A percentile compares a stretch with the other conserved stretches of the same genome.
These are phyloP conservation scores for Podila clonocystis DNA, from an alignment of 192 early-diverging fungal species.

Conservation along the genomic window DNA sequence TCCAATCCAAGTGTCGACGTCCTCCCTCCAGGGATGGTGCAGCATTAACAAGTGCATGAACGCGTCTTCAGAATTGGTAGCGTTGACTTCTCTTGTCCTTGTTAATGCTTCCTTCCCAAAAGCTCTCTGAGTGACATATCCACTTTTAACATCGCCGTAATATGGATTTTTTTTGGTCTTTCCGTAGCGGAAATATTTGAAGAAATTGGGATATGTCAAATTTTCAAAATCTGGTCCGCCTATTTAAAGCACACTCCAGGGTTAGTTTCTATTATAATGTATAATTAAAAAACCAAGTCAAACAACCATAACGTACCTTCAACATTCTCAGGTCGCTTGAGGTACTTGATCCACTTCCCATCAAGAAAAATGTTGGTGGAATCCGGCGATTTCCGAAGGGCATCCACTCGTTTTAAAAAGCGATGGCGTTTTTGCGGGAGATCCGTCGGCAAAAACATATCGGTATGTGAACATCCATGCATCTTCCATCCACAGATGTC, in stretches of 20 bases:
- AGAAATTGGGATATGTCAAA: conserved; percentile 12
- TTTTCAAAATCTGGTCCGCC: conserved; percentile 14
- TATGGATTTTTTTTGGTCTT: neutral
- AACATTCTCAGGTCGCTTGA: neutral
- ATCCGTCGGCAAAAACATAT: conserved; percentile 2
- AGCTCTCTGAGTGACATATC: neutral
- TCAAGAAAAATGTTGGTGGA: conserved; percentile 4
- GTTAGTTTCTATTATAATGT: no score
- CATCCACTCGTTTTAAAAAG: neutral
- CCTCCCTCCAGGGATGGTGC: conserved; percentile 2
- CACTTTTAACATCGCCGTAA: neutral
- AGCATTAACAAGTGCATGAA: conserved; percentile 31
- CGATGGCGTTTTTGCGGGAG: neutral
- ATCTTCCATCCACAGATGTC: conserved; percentile 32
- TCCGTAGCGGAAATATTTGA: conserved; percentile 5
- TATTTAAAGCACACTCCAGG: neutral
- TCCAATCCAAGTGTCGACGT: conserved; percentile 23
- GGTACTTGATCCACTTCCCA: conserved; percentile 8
- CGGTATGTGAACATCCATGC: conserved; percentile 17
- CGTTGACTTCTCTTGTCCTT: conserved; percentile 10
- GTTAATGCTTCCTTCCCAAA: neutral
- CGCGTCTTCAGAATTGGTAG: conserved; percentile 16
- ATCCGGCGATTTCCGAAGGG: neutral
- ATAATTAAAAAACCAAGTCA: no score
- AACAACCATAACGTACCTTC: no score